Conservation (phyloP, 192 early-diverging fungal species). For the Jimgerdemannia flammicorona region DNA sequence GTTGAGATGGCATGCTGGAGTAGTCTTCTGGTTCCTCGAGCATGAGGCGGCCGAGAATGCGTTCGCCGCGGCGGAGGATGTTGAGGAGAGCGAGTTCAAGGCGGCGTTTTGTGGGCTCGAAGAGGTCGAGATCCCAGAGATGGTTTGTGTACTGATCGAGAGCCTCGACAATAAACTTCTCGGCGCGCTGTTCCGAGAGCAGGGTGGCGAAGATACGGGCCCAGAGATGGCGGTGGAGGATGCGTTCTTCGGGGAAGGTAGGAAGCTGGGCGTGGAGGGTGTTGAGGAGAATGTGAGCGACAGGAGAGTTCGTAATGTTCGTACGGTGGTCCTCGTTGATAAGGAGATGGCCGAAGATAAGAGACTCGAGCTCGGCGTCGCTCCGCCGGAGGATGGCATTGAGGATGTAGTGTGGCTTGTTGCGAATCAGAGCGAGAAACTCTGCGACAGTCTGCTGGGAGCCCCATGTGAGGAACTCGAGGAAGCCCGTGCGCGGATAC, state of each 20-base stretch:
- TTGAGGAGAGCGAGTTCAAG: constrained; percentile 23
- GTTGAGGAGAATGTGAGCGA: background rate
- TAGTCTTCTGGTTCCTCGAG: constrained; percentile 26
- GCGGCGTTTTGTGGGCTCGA: constrained; percentile 25
- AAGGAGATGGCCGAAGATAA: constrained; percentile 2
- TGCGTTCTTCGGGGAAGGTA: constrained; percentile 3
- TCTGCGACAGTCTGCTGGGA: constrained; percentile 19
- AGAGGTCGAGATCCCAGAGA: constrained; percentile 19
- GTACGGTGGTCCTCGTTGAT: constrained; percentile 4
- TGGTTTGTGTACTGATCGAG: constrained; percentile 23
- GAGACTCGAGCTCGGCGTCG: constrained; percentile 8
- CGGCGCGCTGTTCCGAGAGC: constrained; percentile 28
- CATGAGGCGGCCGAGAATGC: constrained; percentile 17
- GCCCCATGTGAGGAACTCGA: constrained; percentile 30
- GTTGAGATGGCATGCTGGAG: background rate
- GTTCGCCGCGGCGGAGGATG: constrained; percentile 25
- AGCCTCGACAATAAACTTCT: constrained; percentile 32
- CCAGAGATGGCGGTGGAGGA: constrained; percentile 23
- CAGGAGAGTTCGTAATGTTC: constrained; percentile 12
- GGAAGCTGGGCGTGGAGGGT: background rate
- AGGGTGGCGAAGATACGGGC: constrained; percentile 24
- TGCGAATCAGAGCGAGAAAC: constrained; percentile 25
- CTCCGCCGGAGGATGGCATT: constrained; percentile 1
- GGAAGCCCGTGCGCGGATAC: constrained; percentile 32
- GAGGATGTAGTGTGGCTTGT: constrained; percentile 18